Conservation (phyloP, 2,329 filamentous ascomycete genomes). For the Beauveria brongniartii region DNA sequence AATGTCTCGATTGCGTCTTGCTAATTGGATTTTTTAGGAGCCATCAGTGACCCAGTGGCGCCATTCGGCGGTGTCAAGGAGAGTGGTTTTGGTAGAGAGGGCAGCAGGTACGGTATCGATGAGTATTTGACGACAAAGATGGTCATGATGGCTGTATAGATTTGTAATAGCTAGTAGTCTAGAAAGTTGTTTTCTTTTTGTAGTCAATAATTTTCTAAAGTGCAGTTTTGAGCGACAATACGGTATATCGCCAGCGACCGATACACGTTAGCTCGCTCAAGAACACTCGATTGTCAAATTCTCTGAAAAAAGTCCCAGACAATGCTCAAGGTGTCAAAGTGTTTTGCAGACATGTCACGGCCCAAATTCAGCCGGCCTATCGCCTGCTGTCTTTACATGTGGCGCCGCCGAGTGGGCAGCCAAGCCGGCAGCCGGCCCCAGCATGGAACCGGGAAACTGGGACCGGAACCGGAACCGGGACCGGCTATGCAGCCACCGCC, state of each 20-base stretch:
- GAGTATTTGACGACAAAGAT: conserved; percentile 72
- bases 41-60: conserved; percentile 35
- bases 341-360: background rate
- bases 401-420: conserved; percentile 2
- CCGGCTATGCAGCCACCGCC: background rate
- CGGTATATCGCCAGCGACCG: too few relatives aligned
- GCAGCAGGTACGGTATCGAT: conserved; percentile 65
- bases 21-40: conserved; percentile 31
- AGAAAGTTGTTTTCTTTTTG: too few relatives aligned
- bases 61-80: conserved; percentile 29
- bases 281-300: background rate
- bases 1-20: background rate
- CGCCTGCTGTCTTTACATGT: background rate
- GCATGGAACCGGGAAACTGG: background rate
- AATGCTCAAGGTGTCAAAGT: background rate
- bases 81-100: conserved; percentile 31
- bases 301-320: too few relatives aligned
- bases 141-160: conserved; percentile 19
- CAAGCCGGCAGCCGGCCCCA: background rate
- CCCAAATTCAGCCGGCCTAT: background rate
- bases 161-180: too few relatives aligned
- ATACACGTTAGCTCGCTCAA: too few relatives aligned
- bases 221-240: too few relatives aligned
- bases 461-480: conserved; percentile 7
- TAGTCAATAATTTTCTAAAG: too few relatives aligned